Evolutionary conservation across 192 early-diverging fungal species (phyloP).

Genomic region (Coemansia asiatica): DNA sequence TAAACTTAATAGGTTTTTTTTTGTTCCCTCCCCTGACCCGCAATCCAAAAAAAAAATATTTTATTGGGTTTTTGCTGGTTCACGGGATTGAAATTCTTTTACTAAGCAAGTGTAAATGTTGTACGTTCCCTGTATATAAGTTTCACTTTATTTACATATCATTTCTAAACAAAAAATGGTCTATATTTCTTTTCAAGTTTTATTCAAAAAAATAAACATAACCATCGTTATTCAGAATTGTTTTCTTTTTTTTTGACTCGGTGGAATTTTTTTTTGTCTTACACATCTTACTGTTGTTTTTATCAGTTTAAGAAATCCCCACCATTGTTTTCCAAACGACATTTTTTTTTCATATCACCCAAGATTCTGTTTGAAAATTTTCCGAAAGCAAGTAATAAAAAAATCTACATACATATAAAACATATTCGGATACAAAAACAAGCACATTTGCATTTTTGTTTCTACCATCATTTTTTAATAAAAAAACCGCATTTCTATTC

Average conservation of each 20-base stretch:
- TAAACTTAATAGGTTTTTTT: too few species aligned
- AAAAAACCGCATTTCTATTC: neutral
- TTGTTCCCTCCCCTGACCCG: neutral
- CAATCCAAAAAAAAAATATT: neutral
- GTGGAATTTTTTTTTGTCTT: neutral
- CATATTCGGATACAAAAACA: neutral
- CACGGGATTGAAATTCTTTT: too few species aligned
- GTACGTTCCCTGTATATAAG: too few species aligned
- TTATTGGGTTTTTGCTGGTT: too few species aligned
- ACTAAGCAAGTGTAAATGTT: too few species aligned
- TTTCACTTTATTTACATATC: too few species aligned
- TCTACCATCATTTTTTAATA: neutral
- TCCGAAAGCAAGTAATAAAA: conserved; percentile 2
- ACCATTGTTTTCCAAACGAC: neutral
- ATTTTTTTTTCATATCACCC: neutral
- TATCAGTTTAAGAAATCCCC: neutral
- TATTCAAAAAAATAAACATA: conserved; percentile 3
- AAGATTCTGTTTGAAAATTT: neutral
- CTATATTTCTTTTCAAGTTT: too few species aligned
- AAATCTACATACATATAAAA: neutral
- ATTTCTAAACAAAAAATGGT: too few species aligned
- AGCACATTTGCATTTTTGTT: neutral
- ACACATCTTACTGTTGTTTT: neutral
- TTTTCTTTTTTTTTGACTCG: neutral
- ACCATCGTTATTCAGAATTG: too few species aligned